Conservation (phyloP, 768 basidiomycete species). For the Collybiopsis luxurians region DNA sequence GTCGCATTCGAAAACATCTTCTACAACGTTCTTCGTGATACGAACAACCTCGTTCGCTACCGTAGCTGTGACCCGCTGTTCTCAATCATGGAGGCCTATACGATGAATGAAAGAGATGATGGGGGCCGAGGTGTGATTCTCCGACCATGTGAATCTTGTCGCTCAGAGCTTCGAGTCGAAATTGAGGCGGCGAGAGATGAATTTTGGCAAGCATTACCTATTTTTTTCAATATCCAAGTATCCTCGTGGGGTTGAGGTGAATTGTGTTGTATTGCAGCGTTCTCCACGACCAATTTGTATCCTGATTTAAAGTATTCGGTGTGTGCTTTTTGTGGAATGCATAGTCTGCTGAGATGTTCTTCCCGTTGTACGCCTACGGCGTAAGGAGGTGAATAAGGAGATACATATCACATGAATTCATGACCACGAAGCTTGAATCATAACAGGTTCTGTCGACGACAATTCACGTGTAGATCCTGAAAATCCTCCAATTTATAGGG, state of each 20-base stretch:
- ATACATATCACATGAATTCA: not conserved
- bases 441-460: not conserved
- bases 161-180: slow-evolving; percentile 56
- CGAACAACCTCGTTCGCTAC: slow-evolving; percentile 64
- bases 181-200: slow-evolving; percentile 60
- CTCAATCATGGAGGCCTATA: slow-evolving; percentile 62
- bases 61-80: slow-evolving; percentile 70
- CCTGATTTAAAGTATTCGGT: not conserved
- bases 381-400: not conserved
- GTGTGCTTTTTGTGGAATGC: not conserved
- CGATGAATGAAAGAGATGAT: slow-evolving; percentile 62
- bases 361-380: not conserved
- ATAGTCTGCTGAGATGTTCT: slow-evolving; percentile 5
- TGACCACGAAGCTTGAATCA: not conserved
- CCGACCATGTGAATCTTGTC: slow-evolving; percentile 64
- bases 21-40: slow-evolving; percentile 71
- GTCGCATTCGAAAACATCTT: slow-evolving; percentile 72
- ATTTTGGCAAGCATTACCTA: slow-evolving; percentile 62
- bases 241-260: slow-evolving; percentile 22
- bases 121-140: slow-evolving; percentile 41
- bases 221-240: slow-evolving; percentile 48
- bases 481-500: not conserved
- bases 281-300: not conserved
- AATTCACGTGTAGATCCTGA: not conserved
- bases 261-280: not conserved